Base-by-base conservation (phyloP, 2,329 filamentous ascomycete genomes). In the Ophiostoma triangulosporum region DNA sequence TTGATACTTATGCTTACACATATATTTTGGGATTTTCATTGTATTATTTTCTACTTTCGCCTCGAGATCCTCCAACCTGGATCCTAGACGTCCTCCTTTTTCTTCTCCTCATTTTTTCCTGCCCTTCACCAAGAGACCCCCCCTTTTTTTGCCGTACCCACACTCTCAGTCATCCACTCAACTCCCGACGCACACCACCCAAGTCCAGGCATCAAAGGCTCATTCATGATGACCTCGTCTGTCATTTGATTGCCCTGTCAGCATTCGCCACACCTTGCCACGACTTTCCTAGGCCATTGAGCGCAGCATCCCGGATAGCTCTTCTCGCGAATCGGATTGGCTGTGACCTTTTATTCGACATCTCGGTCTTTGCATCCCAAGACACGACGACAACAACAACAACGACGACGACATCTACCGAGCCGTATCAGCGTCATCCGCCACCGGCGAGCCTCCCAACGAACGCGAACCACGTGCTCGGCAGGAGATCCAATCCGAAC, bases 71-170 rank as follows among this genome's bases (percentile, higher is more conserved):
- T 17, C 11, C 20, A 40, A 11, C 35, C 35, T n/a, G n/a, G 35
- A 8, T 6, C 29, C 29, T 31, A 11, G 12, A 22, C 45, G 29
- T 33, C 1, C 17, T 20, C 26, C 29, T 48, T 48, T 48, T 48
- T 17, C 15, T 17, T 48, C 17, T 48, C 20, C 15, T 31, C 17
- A 14, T 20, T 22, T 31, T 20, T 31, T 48, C 27, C 26, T 48
- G 27, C 27, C 26, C 14, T 22, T 32, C n/a, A n/a, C 26, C 46
- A 11, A 48, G 26, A 48, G 27, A 32, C 17, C 46, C 46, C 43
- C 46, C 46, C 43, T 31, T 48, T 48, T 48, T 48, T 48, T 29
- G 46, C 46, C 46, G 29, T 48, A 31, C 8, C 46, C 46, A 29
- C 45, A 8, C 26, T 48, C 29, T 46, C 46, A 22, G 15, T 48